A percentile compares a stretch with the other conserved stretches of the same genome.
Evolutionary conservation across 176 grass and related monocot species (phyloP).

Genomic region (Musa acuminata): DNA sequence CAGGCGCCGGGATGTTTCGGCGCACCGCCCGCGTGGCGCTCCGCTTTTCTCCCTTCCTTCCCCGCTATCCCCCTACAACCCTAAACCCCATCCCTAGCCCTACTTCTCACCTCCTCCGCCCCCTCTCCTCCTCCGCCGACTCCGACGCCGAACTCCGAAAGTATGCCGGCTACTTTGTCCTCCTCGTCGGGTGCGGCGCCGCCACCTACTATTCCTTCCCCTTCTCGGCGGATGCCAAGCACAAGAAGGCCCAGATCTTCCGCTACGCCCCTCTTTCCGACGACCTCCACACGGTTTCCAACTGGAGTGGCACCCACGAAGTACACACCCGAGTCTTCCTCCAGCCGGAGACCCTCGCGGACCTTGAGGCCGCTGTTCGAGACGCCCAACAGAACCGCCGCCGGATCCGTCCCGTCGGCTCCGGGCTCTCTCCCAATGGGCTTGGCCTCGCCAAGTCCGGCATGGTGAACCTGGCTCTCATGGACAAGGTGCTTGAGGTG

Average conservation of each 20-base stretch:
- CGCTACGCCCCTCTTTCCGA: conserved; percentile 71
- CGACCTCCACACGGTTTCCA: conserved; percentile 78
- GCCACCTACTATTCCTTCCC: conserved; percentile 92
- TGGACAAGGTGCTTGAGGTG: conserved; percentile 83
- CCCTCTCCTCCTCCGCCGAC: conserved; percentile 24
- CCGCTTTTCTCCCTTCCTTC: conserved; percentile 7
- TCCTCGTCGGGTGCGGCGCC: conserved; percentile 45
- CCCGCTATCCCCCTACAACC: conserved; percentile 9
- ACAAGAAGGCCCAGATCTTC: conserved; percentile 79
- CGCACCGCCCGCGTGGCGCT: conserved; percentile 46
- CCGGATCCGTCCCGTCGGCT: conserved; percentile 73
- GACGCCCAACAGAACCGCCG: conserved; percentile 44
- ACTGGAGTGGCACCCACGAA: conserved; percentile 94
- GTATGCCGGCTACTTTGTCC: conserved; percentile 61
- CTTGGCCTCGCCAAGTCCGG: conserved; percentile 56
- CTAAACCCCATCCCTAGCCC: conserved; percentile 6
- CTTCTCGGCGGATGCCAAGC: conserved; percentile 43
- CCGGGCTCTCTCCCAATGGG: conserved; percentile 75
- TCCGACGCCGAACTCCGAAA: conserved; percentile 49
- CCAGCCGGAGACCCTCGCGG: conserved; percentile 56
- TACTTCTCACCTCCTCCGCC: conserved; percentile 18
- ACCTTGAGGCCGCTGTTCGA: conserved; percentile 51
- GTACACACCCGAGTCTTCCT: conserved; percentile 69
- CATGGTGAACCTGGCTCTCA: conserved; percentile 84
- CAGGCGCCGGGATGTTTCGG: conserved; percentile 28